Base-by-base conservation (phyloP, 2,329 filamentous ascomycete species). In the Colletotrichum abscissum region DNA sequence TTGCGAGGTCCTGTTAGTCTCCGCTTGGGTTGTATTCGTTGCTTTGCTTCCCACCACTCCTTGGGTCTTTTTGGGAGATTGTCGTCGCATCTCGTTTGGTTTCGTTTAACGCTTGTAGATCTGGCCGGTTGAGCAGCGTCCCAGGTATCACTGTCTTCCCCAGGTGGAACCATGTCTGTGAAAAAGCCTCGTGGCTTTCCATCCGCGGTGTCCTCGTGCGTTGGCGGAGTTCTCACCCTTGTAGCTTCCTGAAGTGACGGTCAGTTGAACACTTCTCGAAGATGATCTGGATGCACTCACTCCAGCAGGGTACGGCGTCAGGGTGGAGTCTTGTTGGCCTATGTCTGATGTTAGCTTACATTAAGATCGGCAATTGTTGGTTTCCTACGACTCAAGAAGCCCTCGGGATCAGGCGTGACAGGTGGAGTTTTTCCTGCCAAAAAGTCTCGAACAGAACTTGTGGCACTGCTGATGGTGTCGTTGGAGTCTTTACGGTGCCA, bases 181-280 rank as follows among this genome's bases (percentile, higher is more conserved):
- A 88, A 88, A 76, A 87, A 86, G 4, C 80, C 82, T 5, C 84
- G 83, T 3, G 82, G 80, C 42, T 75, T 81, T 6, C 82, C 81
- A 58, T 82, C 82, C 16, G 79, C 78, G 9, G 81, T 82, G 54
- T 80, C 79, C 72, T 86, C 83, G 24, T 81, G 81, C 24, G 86
- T 76, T 0, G 85, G 86, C 1, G 87, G 87, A 3, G 87, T 88
- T 63, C 82, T 83, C 14, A 89, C 78, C 5, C 87, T 82, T n/a
- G 79, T 83, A 5, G 87, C 87, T 80, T 89, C 87, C 87, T 88
- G 24, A 11, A 4, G 9, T 19, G 8, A 63, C 7, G 9, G 55
- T 79, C 28, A 79, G 66, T n/a, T 30, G n/a, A 9, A 14, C 4
- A 16, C 28, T 5, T 5, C 11, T 30, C 2, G 2, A 12, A 49